These are phyloP conservation scores for Suillus fuscotomentosus DNA, from an alignment of 768 basidiomycete species.

Conservation along the genomic window DNA sequence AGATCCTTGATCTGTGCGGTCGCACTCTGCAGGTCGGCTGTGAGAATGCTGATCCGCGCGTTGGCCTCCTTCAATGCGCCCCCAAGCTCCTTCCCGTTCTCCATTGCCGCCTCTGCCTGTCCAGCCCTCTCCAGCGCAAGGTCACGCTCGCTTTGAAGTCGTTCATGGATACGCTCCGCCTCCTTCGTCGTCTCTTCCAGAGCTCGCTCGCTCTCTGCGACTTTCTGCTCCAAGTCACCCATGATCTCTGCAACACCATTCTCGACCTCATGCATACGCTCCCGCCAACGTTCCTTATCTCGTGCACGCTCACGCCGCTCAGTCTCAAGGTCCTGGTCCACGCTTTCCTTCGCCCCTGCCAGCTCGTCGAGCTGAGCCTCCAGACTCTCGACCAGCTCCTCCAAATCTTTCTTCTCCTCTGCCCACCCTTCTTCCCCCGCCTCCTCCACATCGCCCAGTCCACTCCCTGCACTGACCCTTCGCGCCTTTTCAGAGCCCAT, in stretches of 20 bases:
- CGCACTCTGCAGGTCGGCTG: slow-evolving; percentile 58
- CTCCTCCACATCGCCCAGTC: slow-evolving; percentile 61
- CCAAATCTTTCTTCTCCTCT: slow-evolving; percentile 63
- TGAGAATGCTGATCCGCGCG: slow-evolving; percentile 51
- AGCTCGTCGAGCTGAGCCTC: slow-evolving; percentile 37
- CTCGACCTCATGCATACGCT: slow-evolving; percentile 70
- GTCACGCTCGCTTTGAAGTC: slow-evolving; percentile 51
- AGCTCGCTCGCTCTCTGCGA: slow-evolving; percentile 50
- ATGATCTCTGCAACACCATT: slow-evolving; percentile 67
- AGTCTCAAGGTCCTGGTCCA: slow-evolving; percentile 45
- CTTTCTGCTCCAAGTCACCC: slow-evolving; percentile 57
- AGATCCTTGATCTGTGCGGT: slow-evolving; percentile 58
- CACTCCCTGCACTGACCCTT: slow-evolving; percentile 51
- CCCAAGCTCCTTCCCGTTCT: slow-evolving; percentile 66
- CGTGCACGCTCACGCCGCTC: slow-evolving; percentile 58
- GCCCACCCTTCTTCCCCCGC: slow-evolving; percentile 63
- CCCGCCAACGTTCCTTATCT: slow-evolving; percentile 71
- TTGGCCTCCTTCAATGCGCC: slow-evolving; percentile 67
- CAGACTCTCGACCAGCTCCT: slow-evolving; percentile 42
- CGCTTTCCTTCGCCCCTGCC: slow-evolving; percentile 43
- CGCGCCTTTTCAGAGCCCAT: slow-evolving; percentile 33
- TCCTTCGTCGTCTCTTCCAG: slow-evolving; percentile 43
- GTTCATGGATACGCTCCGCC: slow-evolving; percentile 41
- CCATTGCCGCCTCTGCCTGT: slow-evolving; percentile 64
- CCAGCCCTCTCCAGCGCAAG: slow-evolving; percentile 56